Base-by-base conservation (phyloP, 352 stramenopile genomes). In the Pythium oligandrum region DNA sequence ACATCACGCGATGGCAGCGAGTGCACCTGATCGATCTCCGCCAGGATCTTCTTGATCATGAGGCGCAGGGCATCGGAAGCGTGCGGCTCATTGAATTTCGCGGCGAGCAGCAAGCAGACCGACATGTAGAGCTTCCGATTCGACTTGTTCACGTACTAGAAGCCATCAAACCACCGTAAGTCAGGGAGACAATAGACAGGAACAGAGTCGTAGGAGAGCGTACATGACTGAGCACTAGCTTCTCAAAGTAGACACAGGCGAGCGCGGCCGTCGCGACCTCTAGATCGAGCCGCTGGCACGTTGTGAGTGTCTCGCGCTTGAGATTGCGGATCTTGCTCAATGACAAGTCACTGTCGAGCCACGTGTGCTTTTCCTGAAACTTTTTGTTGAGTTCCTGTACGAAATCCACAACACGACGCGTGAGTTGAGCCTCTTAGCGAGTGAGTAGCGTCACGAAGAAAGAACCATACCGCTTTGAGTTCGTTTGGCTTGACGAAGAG, bases 91-190 rank as follows among this genome's bases (percentile, higher is more conserved):
- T 93, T 95, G 63, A 95, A 95, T 56, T 99, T 99, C 39, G 90
- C 84, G 1, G 96, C 93, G 11, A 99, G 73, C 12, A 98, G 63
- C 31, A 98, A 75, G 52, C 94, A 99, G 33, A 95, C 90, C 2
- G 95, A 89, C 87, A 99, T 98, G 53, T 95, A 96, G 17, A 99
- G 75, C 63, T 97, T 91, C 10, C 96, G 82, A 61, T 99, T 98
- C 26, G 84, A 78, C 58, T 98, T 98, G 49, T 91, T 97, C 4
- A 99, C 94, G 54, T 96, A 93, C 69, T 96, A 89, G 17, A 0
- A 26, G 17, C 17, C 0, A 26, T 26, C 17, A 26, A 26, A 26
- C 0, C 17, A 26, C 17, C 17, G 17, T 26, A 0, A 26, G 7
- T 42, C 64, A 88, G 12, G 3, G 8, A 36, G 4, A 91, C 58